Conservation (phyloP, 805 yeast genomes). For the Candida boleticola region DNA sequence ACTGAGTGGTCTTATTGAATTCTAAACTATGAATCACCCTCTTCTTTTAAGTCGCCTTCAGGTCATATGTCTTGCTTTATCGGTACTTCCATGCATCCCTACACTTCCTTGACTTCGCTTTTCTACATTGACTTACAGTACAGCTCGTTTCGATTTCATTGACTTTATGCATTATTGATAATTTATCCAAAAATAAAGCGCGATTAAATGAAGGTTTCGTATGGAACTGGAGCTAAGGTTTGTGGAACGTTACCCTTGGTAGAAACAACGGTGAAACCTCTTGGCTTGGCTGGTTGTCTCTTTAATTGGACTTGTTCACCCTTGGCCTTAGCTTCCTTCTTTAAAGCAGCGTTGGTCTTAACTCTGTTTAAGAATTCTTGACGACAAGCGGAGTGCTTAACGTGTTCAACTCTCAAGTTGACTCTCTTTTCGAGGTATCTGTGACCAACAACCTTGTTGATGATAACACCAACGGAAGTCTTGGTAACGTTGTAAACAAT, state of each 20-base stretch:
- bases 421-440: constrained; percentile 99
- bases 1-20: too few relatives aligned
- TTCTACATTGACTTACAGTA: too few relatives aligned
- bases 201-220: constrained; percentile 96
- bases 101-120: too few relatives aligned
- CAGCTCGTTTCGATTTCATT: too few relatives aligned
- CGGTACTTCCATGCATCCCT: too few relatives aligned
- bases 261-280: constrained; percentile 83
- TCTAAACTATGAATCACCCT: too few relatives aligned
- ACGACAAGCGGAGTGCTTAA: constrained; percentile 99
- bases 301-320: constrained; percentile 90
- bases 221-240: constrained; percentile 98
- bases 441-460: constrained; percentile 98
- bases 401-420: constrained; percentile 97
- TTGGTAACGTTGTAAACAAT: constrained; percentile 98
- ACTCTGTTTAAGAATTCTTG: constrained; percentile 98
- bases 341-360: constrained; percentile 91
- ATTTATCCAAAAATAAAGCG: background rate
- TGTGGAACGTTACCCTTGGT: constrained; percentile 86
- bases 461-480: constrained; percentile 95
- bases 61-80: too few relatives aligned
- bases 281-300: constrained; percentile 99
- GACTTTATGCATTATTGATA: constrained; percentile 6
- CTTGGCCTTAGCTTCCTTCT: constrained; percentile 89
- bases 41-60: too few relatives aligned